Conservation (phyloP, 495 filamentous ascomycete genomes). For the Elaphomyces granulatus region DNA sequence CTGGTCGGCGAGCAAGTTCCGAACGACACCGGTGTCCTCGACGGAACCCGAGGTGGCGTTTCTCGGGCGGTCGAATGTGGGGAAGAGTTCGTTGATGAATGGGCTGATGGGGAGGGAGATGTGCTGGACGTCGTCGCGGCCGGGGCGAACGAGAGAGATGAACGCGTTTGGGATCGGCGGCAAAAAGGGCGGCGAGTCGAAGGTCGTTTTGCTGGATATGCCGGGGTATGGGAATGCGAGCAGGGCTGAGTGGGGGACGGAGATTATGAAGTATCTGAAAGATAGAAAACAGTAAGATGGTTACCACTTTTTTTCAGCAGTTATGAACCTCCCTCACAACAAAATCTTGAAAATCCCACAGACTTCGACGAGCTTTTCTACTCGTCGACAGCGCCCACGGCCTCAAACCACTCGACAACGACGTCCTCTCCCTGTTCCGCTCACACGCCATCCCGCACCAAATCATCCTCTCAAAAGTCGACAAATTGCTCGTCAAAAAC, state of each 20-base stretch:
- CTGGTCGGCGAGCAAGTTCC: constrained; percentile 58
- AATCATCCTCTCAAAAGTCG: constrained; percentile 73
- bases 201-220: constrained; percentile 68
- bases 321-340: too few relatives aligned
- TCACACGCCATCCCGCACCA: constrained; percentile 52
- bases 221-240: constrained; percentile 83
- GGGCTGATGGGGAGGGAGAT: constrained; percentile 49
- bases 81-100: constrained; percentile 82
- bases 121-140: constrained; percentile 51
- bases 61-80: constrained; percentile 78
- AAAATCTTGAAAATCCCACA: constrained; percentile 7
- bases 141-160: constrained; percentile 67
- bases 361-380: constrained; percentile 63
- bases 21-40: constrained; percentile 35
- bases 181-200: constrained; percentile 35
- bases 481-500: constrained; percentile 26
- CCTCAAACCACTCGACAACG: constrained; percentile 56
- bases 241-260: constrained; percentile 61
- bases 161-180: constrained; percentile 71
- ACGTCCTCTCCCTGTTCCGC: constrained; percentile 51
- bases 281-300: constrained; percentile 51
- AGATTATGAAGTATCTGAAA: constrained; percentile 74
- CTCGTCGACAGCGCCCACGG: constrained; percentile 71
- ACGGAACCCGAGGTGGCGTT: constrained; percentile 48
- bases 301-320: too few relatives aligned